Base-by-base conservation (phyloP, 2,329 filamentous ascomycete species). In the Hymenoscyphus albidus region DNA sequence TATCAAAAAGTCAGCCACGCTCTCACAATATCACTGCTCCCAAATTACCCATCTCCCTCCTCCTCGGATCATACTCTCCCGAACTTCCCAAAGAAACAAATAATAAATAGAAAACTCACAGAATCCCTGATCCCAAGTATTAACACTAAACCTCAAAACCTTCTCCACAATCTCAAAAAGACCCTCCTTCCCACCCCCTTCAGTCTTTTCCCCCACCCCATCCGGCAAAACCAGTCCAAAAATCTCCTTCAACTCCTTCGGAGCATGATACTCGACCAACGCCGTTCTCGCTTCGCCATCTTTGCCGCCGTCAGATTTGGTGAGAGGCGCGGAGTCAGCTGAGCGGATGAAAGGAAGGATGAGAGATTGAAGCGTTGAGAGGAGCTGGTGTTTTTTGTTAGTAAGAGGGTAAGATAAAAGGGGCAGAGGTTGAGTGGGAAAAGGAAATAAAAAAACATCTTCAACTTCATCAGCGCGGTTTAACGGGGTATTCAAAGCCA, bases 71-170 rank as follows among this genome's bases (percentile, higher is more conserved):
- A 16, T 44, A n/a, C 7, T n/a, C 42, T n/a, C 42, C 42, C 14
- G 6, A 7, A 3, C 42, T 3, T 14, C 16, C 3, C 16, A 48
- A 7, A 48, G n/a, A 48, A n/a, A 48, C 42, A 48, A 5, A 18
- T 1, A 48, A 44, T 2, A 2, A 18, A 5, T 16, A 42, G 7
- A 42, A 2, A 51, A 51, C 44, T 51, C 44, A 51, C 44, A 79
- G 78, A 98, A 99, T 12, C 94, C 94, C 77, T 97, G 93, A 74
- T 96, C 91, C 91, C 93, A 98, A n/a, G 94, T 97, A 78, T 99
- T 99, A 74, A 98, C 94, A 73, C 90, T 95, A 77, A 96, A 93
- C 68, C 85, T 83, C 54, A 98, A 81, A 22, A 97, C 82, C 66
- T 87, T 84, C 69, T 87, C 80, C 57, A 96, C 83, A 2, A 86